Evolutionary conservation across 306 rosid species (phyloP).

Genomic region (Trifolium repens): DNA sequence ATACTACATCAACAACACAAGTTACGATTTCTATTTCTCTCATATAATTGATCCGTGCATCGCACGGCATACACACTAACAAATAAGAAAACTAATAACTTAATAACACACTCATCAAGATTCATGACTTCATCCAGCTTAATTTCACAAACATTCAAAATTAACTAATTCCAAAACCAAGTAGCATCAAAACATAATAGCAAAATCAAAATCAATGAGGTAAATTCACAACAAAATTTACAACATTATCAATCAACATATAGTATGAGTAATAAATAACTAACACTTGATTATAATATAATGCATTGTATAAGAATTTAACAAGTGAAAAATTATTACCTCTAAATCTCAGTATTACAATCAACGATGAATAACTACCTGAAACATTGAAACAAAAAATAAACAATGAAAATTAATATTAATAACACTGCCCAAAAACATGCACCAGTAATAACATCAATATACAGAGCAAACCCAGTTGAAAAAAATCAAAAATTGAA

Average conservation of each 20-base stretch:
- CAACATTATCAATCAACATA: conserved; percentile 36
- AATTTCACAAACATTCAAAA: conserved; percentile 34
- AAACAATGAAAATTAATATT: conserved; percentile 16
- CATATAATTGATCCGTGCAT: not conserved
- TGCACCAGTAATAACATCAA: conserved; percentile 45
- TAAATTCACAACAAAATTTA: conserved; percentile 39
- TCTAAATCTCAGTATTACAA: conserved; percentile 46
- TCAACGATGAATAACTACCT: conserved; percentile 45
- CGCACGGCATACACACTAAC: not conserved
- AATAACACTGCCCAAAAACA: conserved; percentile 45
- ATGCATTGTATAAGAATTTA: conserved; percentile 46
- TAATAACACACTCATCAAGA: conserved; percentile 39
- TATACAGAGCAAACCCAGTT: conserved; percentile 45
- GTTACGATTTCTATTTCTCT: not conserved
- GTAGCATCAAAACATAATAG: not conserved
- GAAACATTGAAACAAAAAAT: conserved; percentile 35
- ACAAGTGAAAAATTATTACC: conserved; percentile 48
- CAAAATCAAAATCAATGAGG: conserved; percentile 31
- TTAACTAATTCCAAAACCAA: conserved; percentile 41
- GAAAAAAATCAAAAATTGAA: conserved; percentile 34
- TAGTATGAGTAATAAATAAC: conserved; percentile 18
- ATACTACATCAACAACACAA: not conserved
- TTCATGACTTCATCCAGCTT: conserved; percentile 27
- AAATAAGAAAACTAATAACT: not conserved
- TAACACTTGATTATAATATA: conserved; percentile 39